Base-by-base conservation (phyloP, 495 filamentous ascomycete species). In the Penicilliopsis zonata region DNA sequence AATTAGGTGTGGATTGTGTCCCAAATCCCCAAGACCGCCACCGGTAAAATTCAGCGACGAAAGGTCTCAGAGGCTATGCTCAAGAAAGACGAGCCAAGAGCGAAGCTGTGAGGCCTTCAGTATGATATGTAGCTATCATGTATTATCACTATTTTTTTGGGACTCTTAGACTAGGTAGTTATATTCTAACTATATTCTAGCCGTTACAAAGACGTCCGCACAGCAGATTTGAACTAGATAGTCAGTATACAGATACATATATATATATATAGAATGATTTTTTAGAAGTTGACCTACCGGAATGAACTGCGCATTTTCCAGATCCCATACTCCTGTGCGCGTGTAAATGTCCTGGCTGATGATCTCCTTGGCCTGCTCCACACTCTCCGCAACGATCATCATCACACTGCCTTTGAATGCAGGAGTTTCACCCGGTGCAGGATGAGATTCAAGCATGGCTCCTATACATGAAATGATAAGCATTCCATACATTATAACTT, bases 1-100 rank as follows among this genome's bases (percentile, higher is more conserved):
- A 16, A 21, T 27, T 24, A 81, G 77, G 59, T 87, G 16, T 88
- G 76, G 55, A 83, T 86, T 40, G 82, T 79, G 4, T 64, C 81
- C 33, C 55, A 73, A 35, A 87, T 90, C 72, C 83, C 83, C 21
- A 88, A 88, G 61, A 92, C 84, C 14, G 80, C 83, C n/a, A 92
- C 83, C 5, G 83, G 84, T 17, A 92, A 88, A 61, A 75, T 88
- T 32, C 84, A 88, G 56, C 59, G 83, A 33, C 67, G 81, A 19
- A 78, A 82, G 38, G 81, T 88, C 8, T 83, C 84, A 4, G 78
- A 87, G 54, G 65, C 68, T 9, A 87, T 90, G 79, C 55, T 71
- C 47, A 79, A 74, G 56, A 45, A 54, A 36, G 52, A 56, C 27
- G 35, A 51, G 29, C 51, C 48, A 10, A 61, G 53, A 40, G 44